Conservation (phyloP, 108 stramenopile species). For the Seminavis robusta region DNA sequence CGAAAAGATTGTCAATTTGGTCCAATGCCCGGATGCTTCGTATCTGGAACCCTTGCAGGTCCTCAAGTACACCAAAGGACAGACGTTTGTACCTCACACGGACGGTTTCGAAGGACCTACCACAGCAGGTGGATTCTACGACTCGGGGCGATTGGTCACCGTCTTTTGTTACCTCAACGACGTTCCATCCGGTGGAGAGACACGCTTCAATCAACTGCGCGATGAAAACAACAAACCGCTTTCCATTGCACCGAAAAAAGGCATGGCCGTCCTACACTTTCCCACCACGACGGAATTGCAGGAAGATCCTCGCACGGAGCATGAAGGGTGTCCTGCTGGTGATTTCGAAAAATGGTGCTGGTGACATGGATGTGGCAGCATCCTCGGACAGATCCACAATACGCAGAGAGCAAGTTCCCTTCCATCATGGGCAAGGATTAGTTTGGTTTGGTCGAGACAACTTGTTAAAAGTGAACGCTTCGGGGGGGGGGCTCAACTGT, state of each 20-base stretch:
- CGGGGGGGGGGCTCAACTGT: no score
- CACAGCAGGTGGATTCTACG: conserved; percentile 47
- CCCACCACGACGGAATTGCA: conserved; percentile 27
- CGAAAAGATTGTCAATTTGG: conserved; percentile 22
- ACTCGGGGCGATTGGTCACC: conserved; percentile 43
- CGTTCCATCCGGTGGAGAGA: conserved; percentile 37
- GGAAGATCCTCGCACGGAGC: conserved; percentile 41
- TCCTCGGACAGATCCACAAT: no score
- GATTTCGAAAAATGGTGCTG: conserved; percentile 56
- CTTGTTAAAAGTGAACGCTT: no score
- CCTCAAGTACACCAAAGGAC: conserved; percentile 39
- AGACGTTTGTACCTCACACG: conserved; percentile 46
- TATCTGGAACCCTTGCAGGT: conserved; percentile 54
- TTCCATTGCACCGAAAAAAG: conserved; percentile 32
- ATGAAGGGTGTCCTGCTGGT: conserved; percentile 31
- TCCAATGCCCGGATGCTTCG: conserved; percentile 14
- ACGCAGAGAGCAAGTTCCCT: no score
- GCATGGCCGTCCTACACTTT: conserved; percentile 41
- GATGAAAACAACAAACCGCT: neutral
- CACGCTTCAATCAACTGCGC: conserved; percentile 24
- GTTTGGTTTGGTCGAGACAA: no score
- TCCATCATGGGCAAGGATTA: no score
- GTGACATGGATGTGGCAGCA: conserved; percentile 53
- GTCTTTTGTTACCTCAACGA: conserved; percentile 52
- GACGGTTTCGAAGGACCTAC: conserved; percentile 48